Base-by-base conservation (phyloP, 768 basidiomycete species). In the Mycena metata region DNA sequence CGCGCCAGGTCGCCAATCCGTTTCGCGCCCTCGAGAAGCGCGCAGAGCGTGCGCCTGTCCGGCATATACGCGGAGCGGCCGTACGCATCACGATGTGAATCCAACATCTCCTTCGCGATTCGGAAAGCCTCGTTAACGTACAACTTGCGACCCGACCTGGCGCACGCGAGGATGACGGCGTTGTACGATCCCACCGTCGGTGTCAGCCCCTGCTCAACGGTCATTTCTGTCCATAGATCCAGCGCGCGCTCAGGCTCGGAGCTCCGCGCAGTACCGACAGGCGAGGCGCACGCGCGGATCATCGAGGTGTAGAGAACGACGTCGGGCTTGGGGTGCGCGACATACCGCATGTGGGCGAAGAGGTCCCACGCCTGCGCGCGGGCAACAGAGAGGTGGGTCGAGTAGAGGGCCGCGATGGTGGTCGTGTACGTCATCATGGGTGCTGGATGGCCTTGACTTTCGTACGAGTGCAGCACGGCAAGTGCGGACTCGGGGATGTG, bases 141-240 rank as follows among this genome's bases (percentile, higher is more conserved):
- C 60, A 80, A 75, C 69, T 83, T 85, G 36, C 80, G 73, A 1
- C 92, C 92, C 5, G 87, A 88, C 41, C 88, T 80, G 13, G 93
- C 92, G 75, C 95, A 94, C 0, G 94, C 92, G 12, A 89, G 84
- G 73, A 98, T 96, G 63, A 93, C 79, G 0, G 95, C 95, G 68
- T 90, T 91, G 76, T 95, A 99, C 4, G 94, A 85, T 5, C 83
- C 87, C 1, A 83, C 82, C 0, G 89, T 90, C 0, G 96, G 95
- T 13, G 79, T 68, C 16, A 96, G 78, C 3, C 82, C 71, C 35
- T 86, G 85, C 73, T 95, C 93, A 1, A 87, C 78, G 2, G 92
- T 93, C 95, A 99, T 96, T 78, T 99, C 97, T 26, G 87, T 90
- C 88, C 93, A 98, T 0, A 99, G 83, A 76, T 99, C 98, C 65